phyloP scores from a whole-genome alignment of 768 basidiomycete genomes.

The Rhizopogon roseolus region DNA sequence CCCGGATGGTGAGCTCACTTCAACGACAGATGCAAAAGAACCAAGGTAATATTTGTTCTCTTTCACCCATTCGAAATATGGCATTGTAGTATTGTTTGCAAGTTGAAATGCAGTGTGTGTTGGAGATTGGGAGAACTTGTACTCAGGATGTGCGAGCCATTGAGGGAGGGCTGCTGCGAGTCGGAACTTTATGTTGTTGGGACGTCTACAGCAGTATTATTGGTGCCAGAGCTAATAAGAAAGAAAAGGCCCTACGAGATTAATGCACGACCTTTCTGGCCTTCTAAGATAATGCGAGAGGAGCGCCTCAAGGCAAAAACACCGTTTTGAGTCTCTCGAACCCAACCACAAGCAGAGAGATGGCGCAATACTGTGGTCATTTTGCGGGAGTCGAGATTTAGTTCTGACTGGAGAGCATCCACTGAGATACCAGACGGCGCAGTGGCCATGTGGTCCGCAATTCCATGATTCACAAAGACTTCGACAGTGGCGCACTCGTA shows the following conservation, averaged over 20 bases:
- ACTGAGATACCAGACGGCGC: constrained; percentile 10
- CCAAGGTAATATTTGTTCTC: neutral
- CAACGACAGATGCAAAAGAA: too few species aligned
- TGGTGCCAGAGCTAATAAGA: neutral
- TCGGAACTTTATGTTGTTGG: constrained; percentile 7
- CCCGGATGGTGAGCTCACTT: too few species aligned
- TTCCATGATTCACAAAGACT: constrained; percentile 11
- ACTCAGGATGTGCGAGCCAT: constrained; percentile 12
- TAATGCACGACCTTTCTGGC: constrained; percentile 12
- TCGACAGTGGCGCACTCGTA: constrained; percentile 14
- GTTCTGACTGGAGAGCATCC: constrained; percentile 7
- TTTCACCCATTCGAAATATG: constrained; percentile 27
- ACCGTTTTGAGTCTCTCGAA: constrained; percentile 12
- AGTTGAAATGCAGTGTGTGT: constrained; percentile 34
- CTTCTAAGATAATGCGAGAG: constrained; percentile 8
- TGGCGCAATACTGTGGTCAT: constrained; percentile 12
- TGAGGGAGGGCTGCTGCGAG: constrained; percentile 10
- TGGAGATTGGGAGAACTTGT: constrained; percentile 7
- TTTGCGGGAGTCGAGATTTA: constrained; percentile 12
- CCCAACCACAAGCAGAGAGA: constrained; percentile 13
- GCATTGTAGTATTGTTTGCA: constrained; percentile 29
- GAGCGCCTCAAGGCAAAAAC: constrained; percentile 15
- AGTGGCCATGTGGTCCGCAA: constrained; percentile 12
- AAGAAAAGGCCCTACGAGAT: constrained; percentile 4
- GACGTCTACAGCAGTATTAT: constrained; percentile 4